phyloP scores from a whole-genome alignment of 805 yeast species.

The Groenewaldozyma salmanticensis region DNA sequence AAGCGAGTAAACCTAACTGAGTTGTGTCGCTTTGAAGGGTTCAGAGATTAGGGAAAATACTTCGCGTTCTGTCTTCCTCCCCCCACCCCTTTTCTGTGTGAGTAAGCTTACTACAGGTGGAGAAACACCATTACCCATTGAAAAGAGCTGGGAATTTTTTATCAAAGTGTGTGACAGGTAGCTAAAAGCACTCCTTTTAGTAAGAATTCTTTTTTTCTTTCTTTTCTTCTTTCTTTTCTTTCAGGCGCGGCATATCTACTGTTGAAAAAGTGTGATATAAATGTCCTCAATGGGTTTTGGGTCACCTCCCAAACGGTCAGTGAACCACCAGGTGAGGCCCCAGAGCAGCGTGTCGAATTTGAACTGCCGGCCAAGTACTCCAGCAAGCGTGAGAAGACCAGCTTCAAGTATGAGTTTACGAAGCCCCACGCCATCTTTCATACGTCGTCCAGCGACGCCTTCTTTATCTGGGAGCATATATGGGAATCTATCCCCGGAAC shows the following conservation, averaged over 20 bases:
- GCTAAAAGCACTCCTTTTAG: background rate
- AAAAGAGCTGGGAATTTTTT: background rate
- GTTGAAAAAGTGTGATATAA: no score
- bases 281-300: background rate
- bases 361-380: background rate
- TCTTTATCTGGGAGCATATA: slow-evolving; percentile 1
- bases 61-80: no score
- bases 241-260: background rate
- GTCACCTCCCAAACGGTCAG: background rate
- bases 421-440: slow-evolving; percentile 17
- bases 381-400: slow-evolving; percentile 18
- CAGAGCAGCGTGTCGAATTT: background rate
- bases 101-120: background rate
- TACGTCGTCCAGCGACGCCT: slow-evolving; percentile 19
- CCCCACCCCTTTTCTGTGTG: background rate
- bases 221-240: background rate
- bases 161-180: background rate
- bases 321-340: background rate
- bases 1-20: no score
- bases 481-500: background rate
- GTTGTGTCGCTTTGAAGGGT: no score
- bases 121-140: no score
- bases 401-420: slow-evolving; percentile 20
- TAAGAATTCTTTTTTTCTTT: background rate
- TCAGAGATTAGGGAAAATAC: no score